Conservation (phyloP, 2,329 filamentous ascomycete genomes). For the Plenodomus lindquistii region DNA sequence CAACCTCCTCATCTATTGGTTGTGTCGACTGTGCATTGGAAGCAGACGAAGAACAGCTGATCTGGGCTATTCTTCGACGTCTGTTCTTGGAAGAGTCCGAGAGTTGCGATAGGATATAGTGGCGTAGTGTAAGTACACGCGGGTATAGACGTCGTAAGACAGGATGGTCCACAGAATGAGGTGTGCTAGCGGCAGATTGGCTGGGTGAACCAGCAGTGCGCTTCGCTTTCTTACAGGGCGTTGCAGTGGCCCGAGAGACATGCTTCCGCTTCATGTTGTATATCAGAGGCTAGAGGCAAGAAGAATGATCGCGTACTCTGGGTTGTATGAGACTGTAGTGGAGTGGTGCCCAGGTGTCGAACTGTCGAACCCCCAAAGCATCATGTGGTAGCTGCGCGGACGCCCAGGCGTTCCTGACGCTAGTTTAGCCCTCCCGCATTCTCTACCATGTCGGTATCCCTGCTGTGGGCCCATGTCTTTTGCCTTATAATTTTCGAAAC, state of each 20-base stretch:
- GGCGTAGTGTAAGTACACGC: constrained; percentile 67
- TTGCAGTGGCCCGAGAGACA: constrained; percentile 19
- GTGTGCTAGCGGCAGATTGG: constrained; percentile 41
- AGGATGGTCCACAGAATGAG: constrained; percentile 56
- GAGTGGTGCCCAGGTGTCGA: neutral
- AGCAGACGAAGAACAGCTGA: constrained; percentile 20
- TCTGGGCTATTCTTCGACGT: constrained; percentile 51
- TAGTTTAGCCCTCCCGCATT: neutral
- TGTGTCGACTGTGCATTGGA: constrained; percentile 44
- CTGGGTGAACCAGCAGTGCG: constrained; percentile 7
- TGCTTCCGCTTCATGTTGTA: constrained; percentile 40
- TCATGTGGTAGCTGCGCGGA: neutral
- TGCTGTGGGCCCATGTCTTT: too few relatives aligned
- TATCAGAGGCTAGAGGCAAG: neutral
- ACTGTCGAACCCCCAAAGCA: neutral
- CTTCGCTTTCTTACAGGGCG: constrained; percentile 29
- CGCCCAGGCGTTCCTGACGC: neutral
- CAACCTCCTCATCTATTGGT: constrained; percentile 47
- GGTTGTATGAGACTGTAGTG: neutral
- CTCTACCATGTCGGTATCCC: too few relatives aligned
- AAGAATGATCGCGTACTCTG: neutral
- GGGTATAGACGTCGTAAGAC: constrained; percentile 72
- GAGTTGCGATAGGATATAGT: constrained; percentile 69
- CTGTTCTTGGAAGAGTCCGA: constrained; percentile 65
- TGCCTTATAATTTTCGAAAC: too few relatives aligned